Evolutionary conservation across 768 basidiomycete genomes (phyloP).

Genomic region (Pulveroboletus sp.): DNA sequence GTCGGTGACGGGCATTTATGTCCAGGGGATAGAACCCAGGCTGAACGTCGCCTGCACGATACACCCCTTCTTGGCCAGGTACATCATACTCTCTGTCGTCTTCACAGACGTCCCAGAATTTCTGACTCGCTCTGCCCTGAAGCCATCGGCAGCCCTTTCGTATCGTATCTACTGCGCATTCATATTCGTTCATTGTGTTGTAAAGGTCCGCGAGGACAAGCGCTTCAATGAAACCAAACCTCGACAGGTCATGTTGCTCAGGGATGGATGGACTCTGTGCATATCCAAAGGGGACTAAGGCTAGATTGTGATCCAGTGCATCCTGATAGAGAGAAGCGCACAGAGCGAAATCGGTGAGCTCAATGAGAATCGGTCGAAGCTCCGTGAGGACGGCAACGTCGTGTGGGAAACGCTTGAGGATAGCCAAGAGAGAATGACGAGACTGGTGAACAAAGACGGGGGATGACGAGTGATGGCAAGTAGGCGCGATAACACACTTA

Average conservation of each 20-base stretch:
- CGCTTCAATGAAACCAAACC: slow-evolving; percentile 14
- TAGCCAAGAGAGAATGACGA: not conserved
- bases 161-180: not conserved
- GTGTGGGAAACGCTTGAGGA: slow-evolving; percentile 33
- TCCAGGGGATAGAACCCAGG: not conserved
- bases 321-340: not conserved
- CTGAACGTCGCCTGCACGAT: not conserved
- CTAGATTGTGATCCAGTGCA: not conserved
- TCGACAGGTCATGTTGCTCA: slow-evolving; percentile 2
- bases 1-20: slow-evolving; percentile 58
- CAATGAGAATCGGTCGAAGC: slow-evolving; percentile 41
- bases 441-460: not conserved
- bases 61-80: slow-evolving; percentile 46
- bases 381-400: slow-evolving; percentile 76
- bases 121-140: not conserved
- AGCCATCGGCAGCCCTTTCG: not conserved
- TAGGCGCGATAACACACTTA: not conserved
- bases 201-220: not conserved
- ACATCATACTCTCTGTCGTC: slow-evolving; percentile 20
- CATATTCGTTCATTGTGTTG: not conserved
- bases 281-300: not conserved
- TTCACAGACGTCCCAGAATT: not conserved
- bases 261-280: slow-evolving; percentile 9
- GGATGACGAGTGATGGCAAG: not conserved
- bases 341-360: not conserved